Evolutionary conservation across 371 early-diverging fungal genomes (phyloP), one percentile per base, ranked within the genome.

Genomic region (Encephalitozoon cuniculi): DNA sequence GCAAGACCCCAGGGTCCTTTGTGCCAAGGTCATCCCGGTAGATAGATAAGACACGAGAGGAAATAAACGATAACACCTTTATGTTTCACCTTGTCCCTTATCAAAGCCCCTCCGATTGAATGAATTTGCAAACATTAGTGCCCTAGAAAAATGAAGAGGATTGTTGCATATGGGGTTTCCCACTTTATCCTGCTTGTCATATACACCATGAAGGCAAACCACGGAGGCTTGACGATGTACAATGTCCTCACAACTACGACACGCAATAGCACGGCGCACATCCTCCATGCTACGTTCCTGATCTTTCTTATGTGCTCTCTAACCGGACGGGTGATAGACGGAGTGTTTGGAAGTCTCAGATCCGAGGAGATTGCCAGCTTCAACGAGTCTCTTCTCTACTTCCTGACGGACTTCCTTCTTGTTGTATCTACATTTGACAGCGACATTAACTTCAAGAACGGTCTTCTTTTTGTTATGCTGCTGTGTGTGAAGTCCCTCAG

Each of bases 391-490:
- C 28, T 59, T 2, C 68, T 77, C 30, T 25, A 69, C 9, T 82
- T 80, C 44, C 32, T 82, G 18, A 73, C 79, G 18, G 82, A 83
- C 40, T 65, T 77, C 11, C 43, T 80, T 8, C 43, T 85, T 37
- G 68, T 81, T 34, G 40, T 83, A 4, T 75, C 80, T 54, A 30
- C 81, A 3, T 85, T 85, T 76, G 67, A 77, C 21, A 68, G 80
- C 46, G 78, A 83, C 46, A 49, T 83, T 5, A 66, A 39, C 28
- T 32, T 81, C 28, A 70, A 54, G 46, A 76, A 63, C 49, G 34
- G 82, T 1, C 18, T 83, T 8, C 11, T 75, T 6, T 83, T 85
- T 74, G 46, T 54, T 12, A 25, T 80, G 43, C 63, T 83, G 12
- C 68, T 82, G 8, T 73, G 71, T 30, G 3, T 82, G 28, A 83